Evolutionary conservation across 805 yeast genomes (phyloP).

Genomic region (Wickerhamiella dianesei): DNA sequence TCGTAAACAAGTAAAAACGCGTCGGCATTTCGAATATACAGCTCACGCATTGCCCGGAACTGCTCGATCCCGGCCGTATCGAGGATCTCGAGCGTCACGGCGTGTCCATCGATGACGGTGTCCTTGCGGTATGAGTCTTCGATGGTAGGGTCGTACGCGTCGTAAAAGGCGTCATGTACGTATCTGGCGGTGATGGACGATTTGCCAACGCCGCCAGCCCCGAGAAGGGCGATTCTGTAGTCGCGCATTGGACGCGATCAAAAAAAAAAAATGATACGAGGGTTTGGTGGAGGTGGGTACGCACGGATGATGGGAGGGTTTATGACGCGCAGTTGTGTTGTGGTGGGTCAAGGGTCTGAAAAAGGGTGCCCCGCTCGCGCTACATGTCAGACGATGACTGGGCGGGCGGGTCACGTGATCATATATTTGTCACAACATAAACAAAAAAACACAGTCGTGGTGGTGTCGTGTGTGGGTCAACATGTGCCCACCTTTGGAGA

Average conservation of each 20-base stretch:
- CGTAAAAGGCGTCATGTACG: constrained; percentile 80
- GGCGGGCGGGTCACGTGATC: background rate
- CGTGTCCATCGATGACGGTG: constrained; percentile 74
- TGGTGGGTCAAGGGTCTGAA: background rate
- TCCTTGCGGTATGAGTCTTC: constrained; percentile 91
- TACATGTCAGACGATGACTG: background rate
- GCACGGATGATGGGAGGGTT: background rate
- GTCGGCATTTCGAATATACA: constrained; percentile 57
- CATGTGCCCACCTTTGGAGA: too few relatives aligned
- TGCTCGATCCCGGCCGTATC: constrained; percentile 95
- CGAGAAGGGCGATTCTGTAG: constrained; percentile 79
- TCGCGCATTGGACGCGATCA: constrained; percentile 32
- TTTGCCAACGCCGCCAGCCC: constrained; percentile 97
- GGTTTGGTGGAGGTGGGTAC: background rate
- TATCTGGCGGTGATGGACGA: constrained; percentile 86
- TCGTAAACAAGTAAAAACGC: constrained; percentile 83
- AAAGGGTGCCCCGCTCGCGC: background rate
- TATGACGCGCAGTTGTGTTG: background rate
- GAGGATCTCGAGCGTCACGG: constrained; percentile 71
- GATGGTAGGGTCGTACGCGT: constrained; percentile 90
- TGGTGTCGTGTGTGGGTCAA: too few relatives aligned
- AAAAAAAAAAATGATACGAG: constrained; percentile 2
- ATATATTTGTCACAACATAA: too few relatives aligned
- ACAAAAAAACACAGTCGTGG: too few relatives aligned
- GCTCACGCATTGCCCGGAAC: constrained; percentile 88